These are phyloP conservation scores for Pholiota conissans DNA, from an alignment of 768 basidiomycete species.

Conservation along the genomic window DNA sequence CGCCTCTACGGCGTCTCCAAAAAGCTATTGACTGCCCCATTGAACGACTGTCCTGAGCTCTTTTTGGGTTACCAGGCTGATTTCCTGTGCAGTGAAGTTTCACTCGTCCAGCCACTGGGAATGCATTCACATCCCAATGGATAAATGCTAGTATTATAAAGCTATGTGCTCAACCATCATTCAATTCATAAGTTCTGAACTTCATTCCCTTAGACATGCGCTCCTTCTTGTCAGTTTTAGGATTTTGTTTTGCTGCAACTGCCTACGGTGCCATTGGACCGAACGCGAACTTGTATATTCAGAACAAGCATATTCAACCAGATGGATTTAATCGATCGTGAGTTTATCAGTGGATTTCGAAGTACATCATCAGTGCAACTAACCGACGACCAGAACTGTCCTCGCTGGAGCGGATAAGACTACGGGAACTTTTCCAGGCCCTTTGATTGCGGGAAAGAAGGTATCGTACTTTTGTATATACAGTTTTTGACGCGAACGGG, in stretches of 20 bases:
- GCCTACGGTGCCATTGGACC: constrained; percentile 26
- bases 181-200: neutral
- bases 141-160: too few species aligned
- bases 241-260: neutral
- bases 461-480: neutral
- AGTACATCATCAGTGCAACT: too few species aligned
- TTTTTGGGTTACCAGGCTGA: too few species aligned
- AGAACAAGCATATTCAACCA: constrained; percentile 44
- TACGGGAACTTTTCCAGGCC: neutral
- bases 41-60: too few species aligned
- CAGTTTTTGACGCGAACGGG: too few species aligned
- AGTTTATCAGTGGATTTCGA: constrained; percentile 11
- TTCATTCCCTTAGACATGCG: neutral
- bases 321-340: constrained; percentile 49
- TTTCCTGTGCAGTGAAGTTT: too few species aligned
- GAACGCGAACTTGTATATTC: constrained; percentile 33
- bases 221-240: neutral
- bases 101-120: too few species aligned
- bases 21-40: too few species aligned
- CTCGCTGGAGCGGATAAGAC: neutral
- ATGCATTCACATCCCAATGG: too few species aligned
- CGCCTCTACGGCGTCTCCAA: too few species aligned
- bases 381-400: neutral
- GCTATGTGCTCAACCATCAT: too few species aligned
- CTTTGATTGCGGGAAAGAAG: neutral